Conservation (phyloP, 2,329 filamentous ascomycete genomes). For the Colletotrichum brevisporum region DNA sequence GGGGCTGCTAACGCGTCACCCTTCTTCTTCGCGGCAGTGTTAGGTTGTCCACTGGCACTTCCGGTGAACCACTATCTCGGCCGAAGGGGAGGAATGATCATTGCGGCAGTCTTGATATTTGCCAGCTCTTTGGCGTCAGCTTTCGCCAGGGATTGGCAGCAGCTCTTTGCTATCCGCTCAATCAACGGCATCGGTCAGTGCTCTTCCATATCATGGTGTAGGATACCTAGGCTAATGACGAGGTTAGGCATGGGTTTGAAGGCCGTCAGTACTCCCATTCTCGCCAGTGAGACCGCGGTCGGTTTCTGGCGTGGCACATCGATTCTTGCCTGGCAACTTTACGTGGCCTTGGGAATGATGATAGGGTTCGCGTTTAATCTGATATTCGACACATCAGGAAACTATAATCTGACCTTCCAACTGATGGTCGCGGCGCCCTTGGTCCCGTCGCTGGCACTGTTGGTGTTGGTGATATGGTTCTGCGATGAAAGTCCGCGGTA, state of each 20-base stretch:
- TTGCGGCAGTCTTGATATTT: slow-evolving; percentile 56
- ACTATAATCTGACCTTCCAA: slow-evolving; percentile 41
- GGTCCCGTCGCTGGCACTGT: slow-evolving; percentile 52
- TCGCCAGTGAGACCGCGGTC: slow-evolving; percentile 62
- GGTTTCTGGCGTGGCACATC: slow-evolving; percentile 63
- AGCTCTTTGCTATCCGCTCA: slow-evolving; percentile 52
- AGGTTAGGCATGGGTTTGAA: slow-evolving; percentile 62
- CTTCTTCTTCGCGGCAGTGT: slow-evolving; percentile 54
- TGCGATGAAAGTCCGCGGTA: slow-evolving; percentile 58
- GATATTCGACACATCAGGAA: slow-evolving; percentile 48
- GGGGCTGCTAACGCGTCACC: slow-evolving; percentile 57
- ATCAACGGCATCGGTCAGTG: slow-evolving; percentile 56
- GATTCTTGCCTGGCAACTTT: slow-evolving; percentile 63
- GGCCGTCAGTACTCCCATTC: slow-evolving; percentile 62
- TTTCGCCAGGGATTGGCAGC: slow-evolving; percentile 51
- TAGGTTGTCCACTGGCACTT: slow-evolving; percentile 57
- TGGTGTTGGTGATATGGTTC: slow-evolving; percentile 50
- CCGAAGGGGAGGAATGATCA: slow-evolving; percentile 55
- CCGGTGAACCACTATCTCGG: slow-evolving; percentile 58
- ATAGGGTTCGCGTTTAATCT: slow-evolving; percentile 54
- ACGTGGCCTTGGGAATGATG: slow-evolving; percentile 56
- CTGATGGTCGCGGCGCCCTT: slow-evolving; percentile 54
- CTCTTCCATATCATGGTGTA: too few species aligned
- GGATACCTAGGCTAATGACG: background rate
- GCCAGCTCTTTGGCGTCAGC: slow-evolving; percentile 55